Evolutionary conservation across 176 grass and related monocot species (phyloP).

Genomic region (Ensete glaucum): DNA sequence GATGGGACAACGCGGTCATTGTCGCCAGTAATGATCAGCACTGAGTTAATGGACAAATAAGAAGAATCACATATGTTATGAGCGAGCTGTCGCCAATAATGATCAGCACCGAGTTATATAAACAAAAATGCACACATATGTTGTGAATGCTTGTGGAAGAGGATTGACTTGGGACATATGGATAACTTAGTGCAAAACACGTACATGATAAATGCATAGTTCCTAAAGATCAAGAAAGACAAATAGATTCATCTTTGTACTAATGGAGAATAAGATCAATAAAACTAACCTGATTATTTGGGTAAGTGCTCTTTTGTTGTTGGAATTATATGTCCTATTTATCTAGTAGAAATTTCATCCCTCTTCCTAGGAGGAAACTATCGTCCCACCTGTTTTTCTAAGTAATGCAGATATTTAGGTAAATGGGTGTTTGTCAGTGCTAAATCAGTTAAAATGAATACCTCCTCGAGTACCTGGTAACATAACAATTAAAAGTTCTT

Average conservation of each 20-base stretch:
- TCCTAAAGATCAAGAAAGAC: background rate
- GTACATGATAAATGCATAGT: background rate
- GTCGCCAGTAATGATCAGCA: conserved; percentile 75
- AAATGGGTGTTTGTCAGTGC: too few species aligned
- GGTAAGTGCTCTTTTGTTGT: too few species aligned
- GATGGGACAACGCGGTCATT: conserved; percentile 67
- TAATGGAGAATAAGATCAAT: background rate
- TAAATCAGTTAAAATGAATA: too few species aligned
- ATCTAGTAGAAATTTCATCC: too few species aligned
- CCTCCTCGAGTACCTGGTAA: too few species aligned
- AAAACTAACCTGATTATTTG: background rate
- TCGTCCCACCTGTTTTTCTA: too few species aligned
- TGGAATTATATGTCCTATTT: too few species aligned
- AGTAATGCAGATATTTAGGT: too few species aligned
- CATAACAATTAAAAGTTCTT: too few species aligned
- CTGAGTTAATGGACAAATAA: conserved; percentile 28
- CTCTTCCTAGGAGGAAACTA: too few species aligned
- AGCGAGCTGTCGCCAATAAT: conserved; percentile 46
- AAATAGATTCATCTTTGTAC: background rate
- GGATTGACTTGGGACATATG: too few species aligned
- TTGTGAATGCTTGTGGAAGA: background rate
- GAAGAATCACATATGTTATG: background rate
- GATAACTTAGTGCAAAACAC: background rate
- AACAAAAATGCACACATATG: background rate
- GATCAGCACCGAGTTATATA: conserved; percentile 52